Evolutionary conservation across 768 basidiomycete genomes (phyloP), one percentile per base, ranked within the genome.

Genomic region (Collybia nuda): DNA sequence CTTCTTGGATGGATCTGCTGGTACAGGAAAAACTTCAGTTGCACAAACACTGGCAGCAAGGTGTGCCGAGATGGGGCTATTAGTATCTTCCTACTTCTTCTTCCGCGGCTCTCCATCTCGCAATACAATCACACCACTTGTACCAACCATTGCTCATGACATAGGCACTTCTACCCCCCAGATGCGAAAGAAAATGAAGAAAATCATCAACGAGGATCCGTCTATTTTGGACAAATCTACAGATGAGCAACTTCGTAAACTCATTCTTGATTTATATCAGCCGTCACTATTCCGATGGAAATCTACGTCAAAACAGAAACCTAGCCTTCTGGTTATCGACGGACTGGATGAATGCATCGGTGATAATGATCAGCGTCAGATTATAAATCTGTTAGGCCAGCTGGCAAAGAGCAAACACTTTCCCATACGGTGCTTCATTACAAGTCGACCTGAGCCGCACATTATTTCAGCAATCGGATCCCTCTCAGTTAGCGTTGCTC

Each of bases 41-140:
- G 60, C 58, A 1, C 60, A 59, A 35, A 57, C 62, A 1, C 36
- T 64, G 5, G 58, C 64, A 2, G 65, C 60, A 18, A 26, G 38
- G 0, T 62, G 64, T 26, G 57, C 44, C 47, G 54, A 26, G 23
- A 29, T 17, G 21, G 53, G 46, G 12, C 47, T 40, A 2, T 57
- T 69, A 6, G 67, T 59, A 18, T 67, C 66, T 0, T 64, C 60
- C 40, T 71, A 69, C 56, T 71, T 71, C 49, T 73, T 73, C 57
- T 68, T 62, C 6, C 57, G 69, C 14, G 49, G 56, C 19, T 63
- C 63, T 37, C 36, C 57, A 15, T 57, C 58, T 21, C 58, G 69
- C 6, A 63, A 57, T n/a, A 60, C 58, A 9, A 57, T 54, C 2
- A 55, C 48, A 12, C 55, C 56, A 7, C 54, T 74, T 3, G 41